Base-by-base conservation (phyloP, 2,329 filamentous ascomycete genomes). In the Trichoderma atrobrunneum region DNA sequence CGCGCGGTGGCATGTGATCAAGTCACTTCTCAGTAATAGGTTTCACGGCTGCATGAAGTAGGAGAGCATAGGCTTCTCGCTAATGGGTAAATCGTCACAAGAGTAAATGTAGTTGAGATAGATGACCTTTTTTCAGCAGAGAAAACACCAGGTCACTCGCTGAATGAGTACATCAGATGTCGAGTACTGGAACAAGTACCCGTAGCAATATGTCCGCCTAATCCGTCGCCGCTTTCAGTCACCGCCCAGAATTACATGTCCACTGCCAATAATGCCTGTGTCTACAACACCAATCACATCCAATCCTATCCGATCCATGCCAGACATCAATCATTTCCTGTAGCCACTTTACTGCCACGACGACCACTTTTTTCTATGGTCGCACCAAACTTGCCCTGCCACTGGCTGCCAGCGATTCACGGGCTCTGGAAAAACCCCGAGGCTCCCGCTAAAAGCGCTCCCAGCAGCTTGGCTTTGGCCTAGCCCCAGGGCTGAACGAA, bases 361-460 rank as follows among this genome's bases (percentile, higher is more conserved):
- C 21, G 24, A 32, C 24, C 34, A 57, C 48, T 60, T 60, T 36
- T 36, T 36, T 36, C 34, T 39, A 10, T 26, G 26, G 56, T 28
- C 43, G 43, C 16, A 36, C 61, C 61, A 24, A 8, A 36, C 36
- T 24, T 16, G 14, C 14, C 8, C 14, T n/a, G 14, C 34, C 14
- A 1, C 16, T 12, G 14, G 14, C 21, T 43, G 51, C n/a, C 43
- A 62, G 36, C 67, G 68, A 57, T 48, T 71, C 43, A 71, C 68
- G 68, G 68, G 68, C 68, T 61, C 24, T 63, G 68, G 59, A 70
- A 63, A 63, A 48, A 70, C 2, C 68, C 68, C 68, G 68, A 71
- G 10, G 60, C 59, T 57, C 48, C 39, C 60, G 57, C 67, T 51
- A 70, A 56, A 70, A 59, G 67, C 67, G 26, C 39, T 30, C 67